Evolutionary conservation across 345 rosid genomes (phyloP).

Genomic region (Rhodamnia rubescens): DNA sequence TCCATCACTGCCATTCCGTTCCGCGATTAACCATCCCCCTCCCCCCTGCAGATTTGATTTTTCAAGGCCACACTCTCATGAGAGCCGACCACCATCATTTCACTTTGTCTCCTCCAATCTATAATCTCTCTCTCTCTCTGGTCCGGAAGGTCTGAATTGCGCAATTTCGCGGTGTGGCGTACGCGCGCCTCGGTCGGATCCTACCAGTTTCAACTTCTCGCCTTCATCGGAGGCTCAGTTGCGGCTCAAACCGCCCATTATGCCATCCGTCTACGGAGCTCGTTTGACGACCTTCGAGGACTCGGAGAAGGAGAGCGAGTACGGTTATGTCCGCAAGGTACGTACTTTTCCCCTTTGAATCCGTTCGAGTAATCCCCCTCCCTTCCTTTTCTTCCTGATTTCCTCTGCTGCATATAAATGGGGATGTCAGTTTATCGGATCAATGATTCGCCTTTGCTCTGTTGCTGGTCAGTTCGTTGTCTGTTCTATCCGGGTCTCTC

Average conservation of each 20-base stretch:
- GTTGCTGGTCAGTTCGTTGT: not conserved
- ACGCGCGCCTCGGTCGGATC: not conserved
- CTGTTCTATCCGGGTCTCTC: not conserved
- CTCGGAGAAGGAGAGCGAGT: constrained; percentile 97
- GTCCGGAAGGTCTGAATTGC: not conserved
- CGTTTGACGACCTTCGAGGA: constrained; percentile 92
- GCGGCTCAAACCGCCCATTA: not conserved
- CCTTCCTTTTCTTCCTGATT: not conserved
- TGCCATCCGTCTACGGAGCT: constrained; percentile 54
- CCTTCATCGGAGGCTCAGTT: not conserved
- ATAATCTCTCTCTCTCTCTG: not conserved
- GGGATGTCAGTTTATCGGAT: not conserved
- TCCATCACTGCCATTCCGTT: not conserved
- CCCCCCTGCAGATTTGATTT: not conserved
- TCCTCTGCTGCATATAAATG: not conserved
- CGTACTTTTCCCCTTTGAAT: not conserved
- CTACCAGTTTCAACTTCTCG: not conserved
- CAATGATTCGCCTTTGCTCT: not conserved
- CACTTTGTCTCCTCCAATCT: not conserved
- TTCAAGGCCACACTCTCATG: not conserved
- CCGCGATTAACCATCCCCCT: not conserved
- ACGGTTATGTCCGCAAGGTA: constrained; percentile 97
- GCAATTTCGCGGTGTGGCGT: not conserved
- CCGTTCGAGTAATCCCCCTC: not conserved
- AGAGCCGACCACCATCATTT: not conserved